phyloP scores from a whole-genome alignment of 345 rosid genomes.

The Nephelium lappaceum region DNA sequence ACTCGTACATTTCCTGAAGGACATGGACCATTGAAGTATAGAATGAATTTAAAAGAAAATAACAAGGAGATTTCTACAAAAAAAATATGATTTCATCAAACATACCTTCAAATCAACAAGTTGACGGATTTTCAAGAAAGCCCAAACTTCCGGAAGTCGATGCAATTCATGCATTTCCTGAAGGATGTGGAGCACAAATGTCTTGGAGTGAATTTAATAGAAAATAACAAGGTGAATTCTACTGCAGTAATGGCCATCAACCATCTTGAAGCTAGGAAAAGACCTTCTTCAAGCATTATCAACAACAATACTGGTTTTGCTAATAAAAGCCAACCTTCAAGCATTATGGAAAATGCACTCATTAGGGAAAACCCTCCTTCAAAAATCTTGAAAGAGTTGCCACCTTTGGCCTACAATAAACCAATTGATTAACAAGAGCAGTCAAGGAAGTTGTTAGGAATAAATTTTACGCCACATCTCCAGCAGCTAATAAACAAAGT shows the following conservation, averaged over 20 bases:
- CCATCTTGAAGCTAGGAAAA: neutral
- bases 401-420: too few relatives aligned
- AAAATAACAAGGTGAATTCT: neutral
- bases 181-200: neutral
- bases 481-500: neutral
- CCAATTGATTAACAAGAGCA: constrained; percentile 4
- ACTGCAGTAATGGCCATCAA: too few relatives aligned
- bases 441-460: neutral
- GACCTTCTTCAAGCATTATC: neutral
- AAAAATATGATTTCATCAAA: neutral
- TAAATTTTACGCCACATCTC: neutral
- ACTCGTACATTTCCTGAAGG: neutral
- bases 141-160: neutral
- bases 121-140: neutral
- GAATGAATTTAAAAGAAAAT: neutral
- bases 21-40: neutral
- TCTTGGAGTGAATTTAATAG: neutral
- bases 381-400: neutral
- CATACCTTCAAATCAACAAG: neutral
- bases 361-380: neutral
- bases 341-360: too few relatives aligned
- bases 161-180: neutral
- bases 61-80: neutral
- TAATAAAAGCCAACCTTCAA: neutral
- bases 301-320: neutral